phyloP scores from a whole-genome alignment of 192 early-diverging fungal genomes.

The Backusella sp. region DNA sequence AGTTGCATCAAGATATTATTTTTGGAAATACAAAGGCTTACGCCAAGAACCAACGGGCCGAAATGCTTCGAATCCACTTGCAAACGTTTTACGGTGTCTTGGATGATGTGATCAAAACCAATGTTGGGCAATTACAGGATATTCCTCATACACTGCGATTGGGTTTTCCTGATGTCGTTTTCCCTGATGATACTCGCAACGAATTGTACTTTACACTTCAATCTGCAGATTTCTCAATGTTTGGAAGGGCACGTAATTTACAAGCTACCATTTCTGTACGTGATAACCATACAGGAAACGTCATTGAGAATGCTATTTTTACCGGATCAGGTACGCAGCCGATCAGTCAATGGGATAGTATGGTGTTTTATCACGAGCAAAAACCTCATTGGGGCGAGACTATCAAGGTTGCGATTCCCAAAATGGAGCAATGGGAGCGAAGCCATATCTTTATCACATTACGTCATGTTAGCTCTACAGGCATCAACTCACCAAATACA shows the following conservation, averaged over 20 bases:
- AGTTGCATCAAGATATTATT: constrained; percentile 58
- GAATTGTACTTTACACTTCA: constrained; percentile 58
- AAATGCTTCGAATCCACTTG: constrained; percentile 46
- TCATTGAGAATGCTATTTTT: constrained; percentile 53
- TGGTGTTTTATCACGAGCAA: constrained; percentile 60
- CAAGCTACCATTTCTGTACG: constrained; percentile 61
- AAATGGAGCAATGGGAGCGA: constrained; percentile 48
- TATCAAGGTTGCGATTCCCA: constrained; percentile 56
- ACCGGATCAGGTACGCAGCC: constrained; percentile 39
- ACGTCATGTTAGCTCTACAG: constrained; percentile 42
- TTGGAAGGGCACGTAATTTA: constrained; percentile 52
- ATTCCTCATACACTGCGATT: constrained; percentile 49
- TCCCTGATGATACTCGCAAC: constrained; percentile 53
- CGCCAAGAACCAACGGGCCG: constrained; percentile 40
- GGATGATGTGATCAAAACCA: constrained; percentile 38
- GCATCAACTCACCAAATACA: not conserved
- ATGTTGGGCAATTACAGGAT: constrained; percentile 42
- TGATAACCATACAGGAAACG: constrained; percentile 45
- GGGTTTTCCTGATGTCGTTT: constrained; percentile 61
- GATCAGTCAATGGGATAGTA: constrained; percentile 49
- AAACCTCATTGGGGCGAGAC: constrained; percentile 64
- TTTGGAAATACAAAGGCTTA: constrained; percentile 43
- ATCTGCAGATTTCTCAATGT: constrained; percentile 54
- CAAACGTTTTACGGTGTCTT: constrained; percentile 43
- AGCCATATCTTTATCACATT: constrained; percentile 63